phyloP scores from a whole-genome alignment of 2,329 filamentous ascomycete genomes.

The Epichloe typhina region DNA sequence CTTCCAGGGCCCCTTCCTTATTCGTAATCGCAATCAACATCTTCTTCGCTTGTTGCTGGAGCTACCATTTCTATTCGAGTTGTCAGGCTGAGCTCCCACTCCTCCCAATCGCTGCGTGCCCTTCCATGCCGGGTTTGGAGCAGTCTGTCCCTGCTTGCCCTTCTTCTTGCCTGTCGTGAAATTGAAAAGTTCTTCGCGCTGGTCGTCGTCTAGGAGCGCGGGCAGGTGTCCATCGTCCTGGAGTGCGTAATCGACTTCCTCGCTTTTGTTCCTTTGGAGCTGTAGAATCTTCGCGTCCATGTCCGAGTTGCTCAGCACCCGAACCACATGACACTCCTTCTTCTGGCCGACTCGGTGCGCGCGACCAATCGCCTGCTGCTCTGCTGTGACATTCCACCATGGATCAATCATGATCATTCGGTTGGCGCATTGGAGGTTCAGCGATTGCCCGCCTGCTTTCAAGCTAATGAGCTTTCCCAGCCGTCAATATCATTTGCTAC shows the following conservation, averaged over 20 bases:
- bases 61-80: too few species aligned
- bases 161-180: not conserved
- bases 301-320: slow-evolving; percentile 39
- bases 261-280: slow-evolving; percentile 44
- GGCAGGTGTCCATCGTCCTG: slow-evolving; percentile 16
- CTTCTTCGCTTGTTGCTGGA: too few species aligned
- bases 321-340: slow-evolving; percentile 44
- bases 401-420: slow-evolving; percentile 41
- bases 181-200: not conserved
- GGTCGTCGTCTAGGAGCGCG: rapidly evolving
- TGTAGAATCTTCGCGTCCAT: slow-evolving; percentile 44
- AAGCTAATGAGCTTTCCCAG: slow-evolving; percentile 20
- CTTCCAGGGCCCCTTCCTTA: too few species aligned
- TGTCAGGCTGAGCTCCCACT: too few species aligned
- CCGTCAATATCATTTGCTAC: not conserved
- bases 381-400: slow-evolving; percentile 49
- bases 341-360: slow-evolving; percentile 53
- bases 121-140: not conserved
- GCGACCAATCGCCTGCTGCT: slow-evolving; percentile 49
- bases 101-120: not conserved
- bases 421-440: slow-evolving; percentile 31
- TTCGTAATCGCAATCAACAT: too few species aligned
- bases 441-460: slow-evolving; percentile 22
- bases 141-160: not conserved
- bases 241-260: slow-evolving; percentile 24